A percentile compares a stretch with the other conserved stretches of the same genome.
These are phyloP conservation scores for Serpula lacrymans DNA, from an alignment of 768 basidiomycete genomes.

Conservation along the genomic window DNA sequence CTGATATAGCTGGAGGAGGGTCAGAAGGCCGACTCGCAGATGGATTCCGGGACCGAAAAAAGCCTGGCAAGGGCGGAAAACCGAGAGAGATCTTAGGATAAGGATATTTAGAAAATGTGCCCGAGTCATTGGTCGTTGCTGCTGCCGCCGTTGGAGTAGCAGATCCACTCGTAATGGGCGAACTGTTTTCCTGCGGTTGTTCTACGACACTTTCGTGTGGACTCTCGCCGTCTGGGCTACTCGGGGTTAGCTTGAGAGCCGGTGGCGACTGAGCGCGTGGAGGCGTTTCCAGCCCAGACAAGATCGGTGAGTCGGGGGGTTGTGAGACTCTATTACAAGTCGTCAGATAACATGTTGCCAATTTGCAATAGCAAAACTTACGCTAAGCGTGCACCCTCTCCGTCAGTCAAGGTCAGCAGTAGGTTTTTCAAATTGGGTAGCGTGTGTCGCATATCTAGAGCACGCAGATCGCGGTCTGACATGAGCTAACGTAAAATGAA, in stretches of 20 bases:
- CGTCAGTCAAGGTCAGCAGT: constrained; percentile 78
- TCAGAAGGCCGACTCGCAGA: constrained; percentile 32
- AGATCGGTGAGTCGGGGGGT: constrained; percentile 17
- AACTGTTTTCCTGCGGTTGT: constrained; percentile 30
- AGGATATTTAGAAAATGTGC: constrained; percentile 28
- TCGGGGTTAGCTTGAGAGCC: constrained; percentile 10
- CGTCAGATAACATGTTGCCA: constrained; percentile 10
- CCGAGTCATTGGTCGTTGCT: constrained; percentile 30
- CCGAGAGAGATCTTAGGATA: constrained; percentile 47
- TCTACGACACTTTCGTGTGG: constrained; percentile 11
- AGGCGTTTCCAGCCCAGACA: constrained; percentile 21
- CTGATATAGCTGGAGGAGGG: constrained; percentile 18
- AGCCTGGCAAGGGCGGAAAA: constrained; percentile 60
- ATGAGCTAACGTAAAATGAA: constrained; percentile 59
- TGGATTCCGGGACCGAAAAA: constrained; percentile 60
- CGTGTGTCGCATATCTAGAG: constrained; percentile 93
- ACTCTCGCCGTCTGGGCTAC: constrained; percentile 24
- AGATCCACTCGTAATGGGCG: constrained; percentile 51
- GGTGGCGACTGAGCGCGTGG: constrained; percentile 16
- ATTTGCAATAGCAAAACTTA: constrained; percentile 29
- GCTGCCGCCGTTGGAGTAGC: constrained; percentile 52
- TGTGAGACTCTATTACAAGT: constrained; percentile 13
- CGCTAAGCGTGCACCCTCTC: constrained; percentile 48
- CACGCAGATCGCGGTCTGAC: constrained; percentile 83
- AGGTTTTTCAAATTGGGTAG: constrained; percentile 96